Conservation (phyloP, 257 asterid species). For the Ligustrum vulgare region DNA sequence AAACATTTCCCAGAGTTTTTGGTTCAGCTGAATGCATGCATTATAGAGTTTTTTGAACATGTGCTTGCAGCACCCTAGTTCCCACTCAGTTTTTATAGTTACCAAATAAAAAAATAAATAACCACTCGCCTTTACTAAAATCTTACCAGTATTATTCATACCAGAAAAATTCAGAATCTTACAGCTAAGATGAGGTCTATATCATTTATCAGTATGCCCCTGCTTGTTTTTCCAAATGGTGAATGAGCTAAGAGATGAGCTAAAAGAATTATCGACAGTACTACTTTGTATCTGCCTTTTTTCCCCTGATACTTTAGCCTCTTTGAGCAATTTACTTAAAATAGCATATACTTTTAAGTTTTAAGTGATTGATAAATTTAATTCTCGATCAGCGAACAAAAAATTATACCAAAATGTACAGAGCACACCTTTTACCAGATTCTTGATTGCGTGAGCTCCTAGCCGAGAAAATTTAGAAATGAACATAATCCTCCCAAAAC, state of each 20-base stretch:
- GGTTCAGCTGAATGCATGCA: background rate
- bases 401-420: slow-evolving; percentile 18
- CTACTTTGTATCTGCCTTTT: background rate
- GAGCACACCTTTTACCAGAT: slow-evolving; percentile 38
- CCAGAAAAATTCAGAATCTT: background rate
- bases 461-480: slow-evolving; percentile 44
- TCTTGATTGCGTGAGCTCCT: slow-evolving; percentile 38
- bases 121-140: background rate
- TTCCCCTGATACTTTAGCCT: background rate
- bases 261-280: background rate
- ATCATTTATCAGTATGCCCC: background rate
- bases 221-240: background rate
- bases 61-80: background rate
- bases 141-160: background rate
- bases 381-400: slow-evolving; percentile 11
- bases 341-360: background rate
- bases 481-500: slow-evolving; percentile 50
- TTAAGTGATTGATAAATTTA: background rate
- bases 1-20: background rate
- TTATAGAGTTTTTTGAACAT: background rate
- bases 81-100: background rate
- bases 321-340: background rate
- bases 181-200: background rate
- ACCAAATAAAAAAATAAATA: background rate
- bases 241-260: background rate